Base-by-base conservation (phyloP, 2,329 filamentous ascomycete genomes). In the Fusarium pilosicola region DNA sequence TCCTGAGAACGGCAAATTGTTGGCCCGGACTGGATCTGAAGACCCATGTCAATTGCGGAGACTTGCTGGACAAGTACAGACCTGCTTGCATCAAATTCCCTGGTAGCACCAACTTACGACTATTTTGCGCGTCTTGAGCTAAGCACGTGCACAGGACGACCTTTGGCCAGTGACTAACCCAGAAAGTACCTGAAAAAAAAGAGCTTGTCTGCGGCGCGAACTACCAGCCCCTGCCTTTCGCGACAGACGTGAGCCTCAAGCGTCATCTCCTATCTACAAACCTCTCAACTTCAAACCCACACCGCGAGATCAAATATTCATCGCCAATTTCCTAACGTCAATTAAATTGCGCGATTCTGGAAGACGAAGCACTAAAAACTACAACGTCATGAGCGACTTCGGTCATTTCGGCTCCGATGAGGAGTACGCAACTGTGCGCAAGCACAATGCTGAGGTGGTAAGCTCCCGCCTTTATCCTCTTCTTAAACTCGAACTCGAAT, bases 351-450 rank as follows among this genome's bases (percentile, higher is more conserved):
- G 71, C 75, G 70, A 73, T 62, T 32, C 61, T 56, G 28, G 51
- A 55, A 45, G 32, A 44, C 38, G 20, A 34, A 44, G 34, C 26
- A 63, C 49, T 62, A 57, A 62, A 38, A 14, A 65, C 57, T 67
- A 38, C n/a, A 64, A 69, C 73, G 78, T 72, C 74, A 94, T 94
- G 92, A 89, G 89, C 77, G 93, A 94, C 83, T 92, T 92, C 83
- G 85, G 83, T 74, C 88, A 90, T 79, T 94, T 89, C 81, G 92
- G 91, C 78, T 89, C 90, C 30, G 93, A 96, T 44, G 94, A 96
- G 84, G 94, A 96, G 85, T 94, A 93, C 81, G 89, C 89, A 72
- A 93, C 96, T 85, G 90, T 97, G 79, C 93, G 90, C 84, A 94
- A 93, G 84, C 88, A 96, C 70, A 91, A 93, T 76, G 85, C 86